Base-by-base conservation (phyloP, 2,329 filamentous ascomycete genomes). In the Beauveria australis region DNA sequence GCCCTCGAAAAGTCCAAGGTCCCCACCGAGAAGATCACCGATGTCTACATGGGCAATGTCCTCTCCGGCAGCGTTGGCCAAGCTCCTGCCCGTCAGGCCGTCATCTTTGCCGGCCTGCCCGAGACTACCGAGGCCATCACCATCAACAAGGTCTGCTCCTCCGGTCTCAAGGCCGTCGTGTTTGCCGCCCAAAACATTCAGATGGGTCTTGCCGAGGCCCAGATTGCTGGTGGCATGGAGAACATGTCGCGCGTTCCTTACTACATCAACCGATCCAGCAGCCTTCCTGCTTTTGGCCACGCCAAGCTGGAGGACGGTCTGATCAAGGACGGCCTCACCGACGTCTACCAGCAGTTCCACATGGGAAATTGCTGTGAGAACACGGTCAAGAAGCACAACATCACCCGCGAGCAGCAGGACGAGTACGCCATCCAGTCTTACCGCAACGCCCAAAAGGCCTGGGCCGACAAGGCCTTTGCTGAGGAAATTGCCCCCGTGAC, bases 21-120 rank as follows among this genome's bases (percentile, higher is more conserved):
- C 7, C 92, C 94, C 1, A 74, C 85, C 57, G 85, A 88, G 40
- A 89, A 89, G 71, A 91, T 97, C 69, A 89, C 88, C 64, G 89
- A 96, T 75, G 91, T 97, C 18, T 97, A 97, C 79, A 96, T 97
- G 90, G 94, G 94, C 71, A 96, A 97, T 70, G 94, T 97, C 10
- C 82, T 97, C 46, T 88, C 92, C 73, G 93, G 82, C 49, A 84
- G 83, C 19, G 83, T 94, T 6, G 94, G 94, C 51, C 94, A 99
- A 76, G 85, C 94, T 0, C 94, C 94, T 2, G 93, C 94, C 24
- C 86, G 94, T 53, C 94, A 99, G 77, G 94, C 94, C 12, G 79
- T 85, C 65, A 89, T 97, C 63, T 93, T 95, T 70, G 91, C 94
- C 4, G 92, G 92, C 2, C 84, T 97, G 4, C 82, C 91, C 10